Evolutionary conservation across 495 filamentous ascomycete species (phyloP).

Genomic region (Penicillium taxi): DNA sequence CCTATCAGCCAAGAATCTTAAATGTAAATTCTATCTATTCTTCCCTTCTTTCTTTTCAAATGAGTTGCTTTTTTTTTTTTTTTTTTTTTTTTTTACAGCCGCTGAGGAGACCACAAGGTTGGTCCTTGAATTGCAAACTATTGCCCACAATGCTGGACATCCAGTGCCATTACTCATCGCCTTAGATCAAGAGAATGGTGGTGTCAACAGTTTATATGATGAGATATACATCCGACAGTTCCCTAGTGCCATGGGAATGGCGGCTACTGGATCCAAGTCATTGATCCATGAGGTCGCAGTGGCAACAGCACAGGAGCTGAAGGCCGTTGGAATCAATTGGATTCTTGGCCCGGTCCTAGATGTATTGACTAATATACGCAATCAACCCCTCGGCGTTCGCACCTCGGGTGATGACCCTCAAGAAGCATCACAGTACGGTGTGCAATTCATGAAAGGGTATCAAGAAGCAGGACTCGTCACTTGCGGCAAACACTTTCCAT

Average conservation of each 20-base stretch:
- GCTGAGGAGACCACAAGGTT: constrained; percentile 75
- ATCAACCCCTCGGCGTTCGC: constrained; percentile 77
- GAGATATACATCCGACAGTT: constrained; percentile 87
- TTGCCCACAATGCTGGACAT: constrained; percentile 79
- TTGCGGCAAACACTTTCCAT: constrained; percentile 89
- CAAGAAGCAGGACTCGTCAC: constrained; percentile 77
- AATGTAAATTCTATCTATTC: constrained; percentile 51
- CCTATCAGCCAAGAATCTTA: constrained; percentile 82
- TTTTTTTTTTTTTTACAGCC: constrained; percentile 38
- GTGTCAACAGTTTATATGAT: constrained; percentile 88
- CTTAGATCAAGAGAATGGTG: constrained; percentile 89
- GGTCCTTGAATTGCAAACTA: constrained; percentile 78
- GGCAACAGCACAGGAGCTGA: constrained; percentile 79
- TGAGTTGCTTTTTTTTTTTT: constrained; percentile 6
- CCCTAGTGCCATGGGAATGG: constrained; percentile 83
- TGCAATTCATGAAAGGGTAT: constrained; percentile 81
- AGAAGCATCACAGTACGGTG: constrained; percentile 79
- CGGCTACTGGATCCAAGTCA: constrained; percentile 70
- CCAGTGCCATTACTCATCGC: constrained; percentile 77
- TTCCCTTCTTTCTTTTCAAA: constrained; percentile 6
- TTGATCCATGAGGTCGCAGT: constrained; percentile 75
- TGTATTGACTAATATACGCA: constrained; percentile 78
- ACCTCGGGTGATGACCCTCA: constrained; percentile 81
- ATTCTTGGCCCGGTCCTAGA: constrained; percentile 87
- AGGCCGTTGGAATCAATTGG: constrained; percentile 81